Conservation (phyloP, 2,329 filamentous ascomycete species). For the Exophiala mesophila region DNA sequence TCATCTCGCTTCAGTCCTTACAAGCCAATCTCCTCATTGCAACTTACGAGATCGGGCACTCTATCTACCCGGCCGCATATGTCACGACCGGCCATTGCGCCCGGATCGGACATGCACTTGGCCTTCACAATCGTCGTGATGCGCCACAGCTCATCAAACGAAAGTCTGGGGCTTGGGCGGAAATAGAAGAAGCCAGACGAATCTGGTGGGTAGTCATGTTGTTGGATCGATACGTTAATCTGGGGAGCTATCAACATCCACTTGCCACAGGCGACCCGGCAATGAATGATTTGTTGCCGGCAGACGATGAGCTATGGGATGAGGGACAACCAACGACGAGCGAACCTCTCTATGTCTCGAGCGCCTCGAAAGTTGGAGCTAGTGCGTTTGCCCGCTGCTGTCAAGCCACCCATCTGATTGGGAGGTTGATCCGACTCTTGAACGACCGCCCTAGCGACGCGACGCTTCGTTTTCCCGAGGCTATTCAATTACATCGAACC, state of each 20-base stretch:
- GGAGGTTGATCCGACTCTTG: slow-evolving; percentile 30
- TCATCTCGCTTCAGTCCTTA: slow-evolving; percentile 28
- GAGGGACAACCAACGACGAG: slow-evolving; percentile 23
- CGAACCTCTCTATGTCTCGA: slow-evolving; percentile 27
- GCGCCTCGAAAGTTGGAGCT: slow-evolving; percentile 25
- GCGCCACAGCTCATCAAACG: slow-evolving; percentile 22
- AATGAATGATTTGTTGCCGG: slow-evolving; percentile 24
- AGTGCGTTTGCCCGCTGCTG: slow-evolving; percentile 33
- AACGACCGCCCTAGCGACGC: slow-evolving; percentile 30
- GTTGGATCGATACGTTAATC: slow-evolving; percentile 28
- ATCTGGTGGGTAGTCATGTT: slow-evolving; percentile 29
- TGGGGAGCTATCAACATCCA: slow-evolving; percentile 24
- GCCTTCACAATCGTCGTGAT: slow-evolving; percentile 22
- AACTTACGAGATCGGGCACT: slow-evolving; percentile 33
- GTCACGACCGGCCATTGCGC: slow-evolving; percentile 28
- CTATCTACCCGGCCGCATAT: slow-evolving; percentile 36
- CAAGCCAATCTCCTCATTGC: slow-evolving; percentile 32
- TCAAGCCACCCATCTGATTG: slow-evolving; percentile 34
- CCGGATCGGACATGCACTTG: slow-evolving; percentile 23
- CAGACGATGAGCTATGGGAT: slow-evolving; percentile 26
- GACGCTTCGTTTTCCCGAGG: slow-evolving; percentile 31
- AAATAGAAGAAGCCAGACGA: slow-evolving; percentile 26
- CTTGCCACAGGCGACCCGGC: slow-evolving; percentile 27
- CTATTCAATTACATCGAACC: slow-evolving; percentile 32
- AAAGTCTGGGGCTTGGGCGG: slow-evolving; percentile 24